phyloP scores from a whole-genome alignment of 1,284 basidiomycete genomes.

The Trichosporon coremiiforme region DNA sequence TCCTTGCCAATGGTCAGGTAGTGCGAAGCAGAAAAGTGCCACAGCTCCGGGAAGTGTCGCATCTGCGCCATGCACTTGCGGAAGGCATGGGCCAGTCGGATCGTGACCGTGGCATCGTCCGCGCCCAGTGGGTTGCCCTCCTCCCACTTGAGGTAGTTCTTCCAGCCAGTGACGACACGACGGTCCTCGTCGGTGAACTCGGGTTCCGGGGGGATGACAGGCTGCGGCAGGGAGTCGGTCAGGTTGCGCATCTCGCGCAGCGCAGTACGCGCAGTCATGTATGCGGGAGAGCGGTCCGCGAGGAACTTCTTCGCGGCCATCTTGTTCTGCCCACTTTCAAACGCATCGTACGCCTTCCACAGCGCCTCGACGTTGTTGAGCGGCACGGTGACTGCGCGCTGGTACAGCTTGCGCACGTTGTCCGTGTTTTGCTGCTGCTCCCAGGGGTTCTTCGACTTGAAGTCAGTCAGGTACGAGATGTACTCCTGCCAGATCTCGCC shows the following conservation, averaged over 20 bases:
- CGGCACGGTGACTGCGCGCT: constrained; percentile 89
- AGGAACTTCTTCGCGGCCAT: constrained; percentile 93
- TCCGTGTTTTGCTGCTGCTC: constrained; percentile 97
- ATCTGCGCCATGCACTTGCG: constrained; percentile 78
- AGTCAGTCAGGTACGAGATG: constrained; percentile 79
- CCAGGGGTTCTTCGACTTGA: constrained; percentile 80
- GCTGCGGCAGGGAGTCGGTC: constrained; percentile 65
- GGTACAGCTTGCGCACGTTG: constrained; percentile 84
- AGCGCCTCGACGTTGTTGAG: constrained; percentile 89
- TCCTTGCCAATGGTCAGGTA: constrained; percentile 70
- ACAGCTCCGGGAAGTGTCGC: constrained; percentile 93
- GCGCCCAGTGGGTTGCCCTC: constrained; percentile 89
- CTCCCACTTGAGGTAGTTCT: constrained; percentile 92
- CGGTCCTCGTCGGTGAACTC: constrained; percentile 74
- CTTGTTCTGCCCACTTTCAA: constrained; percentile 87
- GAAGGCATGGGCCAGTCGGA: constrained; percentile 79
- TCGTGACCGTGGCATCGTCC: constrained; percentile 66
- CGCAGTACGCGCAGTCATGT: constrained; percentile 91
- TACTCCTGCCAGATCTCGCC: constrained; percentile 65
- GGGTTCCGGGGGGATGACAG: constrained; percentile 69
- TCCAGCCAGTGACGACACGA: constrained; percentile 79
- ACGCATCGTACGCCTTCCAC: constrained; percentile 93
- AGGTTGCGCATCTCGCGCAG: constrained; percentile 77
- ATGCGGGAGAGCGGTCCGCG: constrained; percentile 74
- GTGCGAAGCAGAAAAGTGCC: constrained; percentile 91